phyloP scores from a whole-genome alignment of 78 protist species.

The Cavenderia fasciculata region DNA sequence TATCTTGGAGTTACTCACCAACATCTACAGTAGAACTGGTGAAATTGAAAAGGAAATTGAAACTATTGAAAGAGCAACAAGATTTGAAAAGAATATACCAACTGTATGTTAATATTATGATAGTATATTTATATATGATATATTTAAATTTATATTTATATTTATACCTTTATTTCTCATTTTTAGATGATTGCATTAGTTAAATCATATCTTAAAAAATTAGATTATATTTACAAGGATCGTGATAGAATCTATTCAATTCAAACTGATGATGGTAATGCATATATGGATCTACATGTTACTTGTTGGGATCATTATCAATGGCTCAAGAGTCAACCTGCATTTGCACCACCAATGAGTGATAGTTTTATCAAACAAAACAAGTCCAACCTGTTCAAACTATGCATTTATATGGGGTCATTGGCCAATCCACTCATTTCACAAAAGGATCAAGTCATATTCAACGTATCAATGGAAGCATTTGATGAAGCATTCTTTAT shows the following conservation, averaged over 20 bases:
- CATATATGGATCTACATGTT: constrained; percentile 54
- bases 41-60: constrained; percentile 49
- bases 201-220: constrained; percentile 15
- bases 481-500: constrained; percentile 65
- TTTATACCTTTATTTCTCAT: too few relatives aligned
- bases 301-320: constrained; percentile 57
- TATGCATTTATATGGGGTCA: constrained; percentile 41
- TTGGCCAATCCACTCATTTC: constrained; percentile 62
- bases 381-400: constrained; percentile 26
- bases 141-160: too few relatives aligned
- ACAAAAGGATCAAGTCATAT: constrained; percentile 30
- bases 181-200: constrained; percentile 13
- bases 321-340: constrained; percentile 39
- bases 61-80: constrained; percentile 1
- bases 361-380: constrained; percentile 22
- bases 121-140: too few relatives aligned
- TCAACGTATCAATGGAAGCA: constrained; percentile 56
- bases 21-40: constrained; percentile 34
- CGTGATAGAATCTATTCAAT: constrained; percentile 58
- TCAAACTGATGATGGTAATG: constrained; percentile 23
- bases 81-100: constrained; percentile 3
- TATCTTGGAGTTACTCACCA: constrained; percentile 30
- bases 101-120: too few relatives aligned
- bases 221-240: constrained; percentile 54
- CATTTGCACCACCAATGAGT: constrained; percentile 25